phyloP scores from a whole-genome alignment of 2,329 filamentous ascomycete species.

The Colletotrichum simmondsii region DNA sequence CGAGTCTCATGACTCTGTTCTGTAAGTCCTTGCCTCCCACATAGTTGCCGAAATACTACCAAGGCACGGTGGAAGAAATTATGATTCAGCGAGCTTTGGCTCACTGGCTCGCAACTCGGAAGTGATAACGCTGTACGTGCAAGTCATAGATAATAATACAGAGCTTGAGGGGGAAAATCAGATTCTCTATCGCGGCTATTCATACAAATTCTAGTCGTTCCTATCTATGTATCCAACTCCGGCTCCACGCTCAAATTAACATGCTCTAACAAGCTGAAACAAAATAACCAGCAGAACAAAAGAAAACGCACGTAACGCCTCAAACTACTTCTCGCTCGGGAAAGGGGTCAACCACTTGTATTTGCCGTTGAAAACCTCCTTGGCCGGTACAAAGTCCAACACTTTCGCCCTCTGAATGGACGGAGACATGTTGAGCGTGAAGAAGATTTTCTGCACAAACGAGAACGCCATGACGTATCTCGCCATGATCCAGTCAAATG shows the following conservation, averaged over 20 bases:
- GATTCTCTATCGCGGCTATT: neutral
- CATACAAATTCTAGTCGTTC: neutral
- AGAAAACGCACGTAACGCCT: too few species aligned
- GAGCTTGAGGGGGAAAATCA: neutral
- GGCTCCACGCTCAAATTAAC: neutral
- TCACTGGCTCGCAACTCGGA: neutral
- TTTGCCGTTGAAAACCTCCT: slow-evolving; percentile 34
- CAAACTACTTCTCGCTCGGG: neutral
- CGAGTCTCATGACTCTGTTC: too few species aligned
- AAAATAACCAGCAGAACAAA: neutral
- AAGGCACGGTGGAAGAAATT: neutral
- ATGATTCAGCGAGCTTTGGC: neutral
- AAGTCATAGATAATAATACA: neutral
- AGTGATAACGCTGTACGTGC: neutral
- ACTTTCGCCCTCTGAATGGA: slow-evolving; percentile 29
- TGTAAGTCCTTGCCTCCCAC: neutral
- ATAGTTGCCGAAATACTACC: neutral
- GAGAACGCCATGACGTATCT: slow-evolving; percentile 36
- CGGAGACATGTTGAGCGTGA: slow-evolving; percentile 24
- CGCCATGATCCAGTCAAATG: slow-evolving; percentile 37
- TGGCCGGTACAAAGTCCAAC: slow-evolving; percentile 35
- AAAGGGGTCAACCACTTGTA: slow-evolving; percentile 20
- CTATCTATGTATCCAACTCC: neutral
- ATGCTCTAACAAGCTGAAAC: neutral
- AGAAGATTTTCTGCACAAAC: slow-evolving; percentile 21